phyloP scores from a whole-genome alignment of 2,329 filamentous ascomycete genomes.

The Cercospora sp. region DNA sequence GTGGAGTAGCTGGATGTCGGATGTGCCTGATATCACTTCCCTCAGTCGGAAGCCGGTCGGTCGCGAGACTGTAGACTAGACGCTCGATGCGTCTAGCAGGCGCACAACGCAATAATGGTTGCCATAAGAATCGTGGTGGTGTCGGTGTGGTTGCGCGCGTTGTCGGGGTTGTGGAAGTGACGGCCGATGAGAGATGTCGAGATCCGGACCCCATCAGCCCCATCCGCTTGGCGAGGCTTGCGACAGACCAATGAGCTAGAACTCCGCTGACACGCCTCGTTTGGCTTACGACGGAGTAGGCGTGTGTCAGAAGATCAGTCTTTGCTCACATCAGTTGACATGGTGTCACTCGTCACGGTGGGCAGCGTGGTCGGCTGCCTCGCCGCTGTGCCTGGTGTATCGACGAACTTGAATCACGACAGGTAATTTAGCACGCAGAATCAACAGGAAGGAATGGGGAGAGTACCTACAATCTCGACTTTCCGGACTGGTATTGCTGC shows the following conservation, averaged over 20 bases:
- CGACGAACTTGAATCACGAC: neutral
- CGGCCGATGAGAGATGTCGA: constrained; percentile 5
- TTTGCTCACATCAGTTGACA: neutral
- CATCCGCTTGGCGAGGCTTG: neutral
- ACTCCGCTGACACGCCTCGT: constrained; percentile 3
- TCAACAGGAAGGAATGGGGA: neutral
- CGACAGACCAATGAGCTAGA: constrained; percentile 10
- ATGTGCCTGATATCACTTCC: constrained; percentile 34
- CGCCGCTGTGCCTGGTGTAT: neutral
- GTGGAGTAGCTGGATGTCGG: constrained; percentile 9
- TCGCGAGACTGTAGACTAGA: constrained; percentile 36
- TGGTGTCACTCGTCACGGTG: neutral
- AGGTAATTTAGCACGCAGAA: neutral
- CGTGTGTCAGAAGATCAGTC: constrained; percentile 1
- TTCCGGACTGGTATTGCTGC: neutral
- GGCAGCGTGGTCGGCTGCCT: neutral
- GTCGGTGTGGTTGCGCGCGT: constrained; percentile 18
- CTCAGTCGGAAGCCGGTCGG: constrained; percentile 40
- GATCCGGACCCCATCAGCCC: neutral
- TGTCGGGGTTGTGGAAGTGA: constrained; percentile 10
- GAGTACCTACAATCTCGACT: constrained; percentile 1
- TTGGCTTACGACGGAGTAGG: neutral
- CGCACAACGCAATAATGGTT: constrained; percentile 24
- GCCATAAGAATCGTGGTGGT: constrained; percentile 18
- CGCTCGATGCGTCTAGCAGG: constrained; percentile 39